These are phyloP conservation scores for Litchi chinensis DNA, from an alignment of 345 rosid species.

Conservation along the genomic window DNA sequence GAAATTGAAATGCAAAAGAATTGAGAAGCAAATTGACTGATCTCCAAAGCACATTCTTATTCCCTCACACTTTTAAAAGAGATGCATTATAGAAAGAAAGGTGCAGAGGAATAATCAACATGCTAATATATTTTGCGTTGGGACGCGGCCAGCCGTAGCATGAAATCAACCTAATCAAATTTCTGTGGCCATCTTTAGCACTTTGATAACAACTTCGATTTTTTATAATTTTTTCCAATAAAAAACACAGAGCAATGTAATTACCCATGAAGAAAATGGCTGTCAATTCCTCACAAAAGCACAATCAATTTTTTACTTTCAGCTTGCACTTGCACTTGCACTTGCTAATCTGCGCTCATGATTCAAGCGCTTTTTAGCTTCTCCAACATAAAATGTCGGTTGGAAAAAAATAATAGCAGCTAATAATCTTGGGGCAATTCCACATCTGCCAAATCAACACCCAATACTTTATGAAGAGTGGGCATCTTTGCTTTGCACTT, in stretches of 20 bases:
- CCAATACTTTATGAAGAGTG: constrained; percentile 31
- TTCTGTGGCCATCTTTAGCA: not conserved
- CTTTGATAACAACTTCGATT: not conserved
- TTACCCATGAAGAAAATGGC: constrained; percentile 11
- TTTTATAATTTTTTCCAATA: not conserved
- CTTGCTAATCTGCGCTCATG: constrained; percentile 2
- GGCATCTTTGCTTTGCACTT: constrained; percentile 42
- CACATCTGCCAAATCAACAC: constrained; percentile 19
- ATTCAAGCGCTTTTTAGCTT: constrained; percentile 19
- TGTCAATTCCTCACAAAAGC: constrained; percentile 23
- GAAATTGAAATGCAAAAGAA: not conserved
- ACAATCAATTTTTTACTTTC: not conserved
- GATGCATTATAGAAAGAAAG: not conserved
- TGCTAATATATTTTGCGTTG: not conserved
- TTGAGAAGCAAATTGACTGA: not conserved
- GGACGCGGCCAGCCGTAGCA: constrained; percentile 34
- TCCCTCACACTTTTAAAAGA: constrained; percentile 10
- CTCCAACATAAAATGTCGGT: constrained; percentile 10
- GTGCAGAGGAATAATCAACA: constrained; percentile 12
- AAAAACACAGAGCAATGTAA: not conserved
- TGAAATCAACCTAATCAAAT: not conserved
- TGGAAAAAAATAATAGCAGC: constrained; percentile 1
- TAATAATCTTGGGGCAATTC: constrained; percentile 16
- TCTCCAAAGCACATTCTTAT: constrained; percentile 9
- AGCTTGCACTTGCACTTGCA: not conserved